Evolutionary conservation across 2,329 filamentous ascomycete species (phyloP), one percentile per base, ranked within the genome.

Genomic region (Zymoseptoria brevis): DNA sequence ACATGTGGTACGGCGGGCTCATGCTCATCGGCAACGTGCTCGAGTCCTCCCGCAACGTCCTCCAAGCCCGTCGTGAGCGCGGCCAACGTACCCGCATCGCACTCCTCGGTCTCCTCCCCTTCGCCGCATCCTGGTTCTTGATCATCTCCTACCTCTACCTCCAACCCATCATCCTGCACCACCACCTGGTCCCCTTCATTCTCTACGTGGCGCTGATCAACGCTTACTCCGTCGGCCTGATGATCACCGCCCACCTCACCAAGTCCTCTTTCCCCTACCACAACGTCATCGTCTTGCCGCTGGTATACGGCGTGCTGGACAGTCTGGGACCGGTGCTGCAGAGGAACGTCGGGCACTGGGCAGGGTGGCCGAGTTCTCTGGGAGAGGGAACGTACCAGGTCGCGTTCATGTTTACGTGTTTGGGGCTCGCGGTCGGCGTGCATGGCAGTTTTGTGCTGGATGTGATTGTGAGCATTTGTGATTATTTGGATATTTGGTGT

Each of bases 401-500:
- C 54, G 88, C 90, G 2, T 96, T 92, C 74, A 83, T 96, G 72
- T 97, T 96, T 75, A 83, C 86, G 71, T 93, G 92, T 77, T 77
- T 97, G 22, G 94, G 94, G 22, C 77, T 90, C 60, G 88, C 88
- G 0, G 74, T 96, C 53, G 94, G 94, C 35, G 86, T 97, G n/a
- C 96, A 99, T 76, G 92, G 90, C 61, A 96, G 91, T 74, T 99
- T 99, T 73, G 90, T 97, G 58, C 89, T 96, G 30, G 94, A 97
- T 73, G 92, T 97, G 58, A 96, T 99, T 66, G 90, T 94, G 60
- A 95, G 90, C 29, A 97, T 99, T 68, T 99, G 94, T 76, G 94
- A 99, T 74, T 96, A 96, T 73, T 81, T 97, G 62, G 94, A 99
- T 73, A 99, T 99, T 66, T 97, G 91, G 90, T 99, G 94, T 73